Evolutionary conservation across 352 stramenopile genomes (phyloP), one percentile per base, ranked within the genome.

Genomic region (Phytophthora pini): DNA sequence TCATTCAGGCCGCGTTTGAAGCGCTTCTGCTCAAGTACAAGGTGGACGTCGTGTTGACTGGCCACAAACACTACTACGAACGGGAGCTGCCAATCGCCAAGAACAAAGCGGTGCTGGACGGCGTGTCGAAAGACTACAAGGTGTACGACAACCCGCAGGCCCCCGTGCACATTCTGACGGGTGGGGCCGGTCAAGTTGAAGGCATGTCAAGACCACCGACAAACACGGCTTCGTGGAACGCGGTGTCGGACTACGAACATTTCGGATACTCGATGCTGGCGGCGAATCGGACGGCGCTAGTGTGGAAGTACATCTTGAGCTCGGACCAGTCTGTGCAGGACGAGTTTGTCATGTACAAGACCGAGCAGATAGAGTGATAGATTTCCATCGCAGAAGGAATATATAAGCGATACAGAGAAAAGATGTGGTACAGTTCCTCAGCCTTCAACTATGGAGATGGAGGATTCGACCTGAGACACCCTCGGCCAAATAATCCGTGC

Each of bases 11-110:
- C 11, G 83, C 87, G 1, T 93, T 98, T 40, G 91, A 97, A 56
- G 74, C 71, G 20, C 72, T 97, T 10, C 82, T 98, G 24, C 67
- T 94, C 50, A 89, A 92, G 67, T 94, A 93, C 82, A 72, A 82
- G 20, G 90, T 98, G 8, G 89, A 97, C 43, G 63, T 97, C 3
- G 90, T 96, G 22, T 53, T 97, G 20, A 71, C 82, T 1, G 91
- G 91, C 7, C 92, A 97, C 64, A 66, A 93, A 26, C 92, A 98
- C 68, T 85, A 79, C 40, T 98, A 95, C 63, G 84, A 97, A 61
- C 79, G 89, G 3, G 74, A 91, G 4, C 66, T 88, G 1, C 88
- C 88, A 1, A 77, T 93, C 40, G 68, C 64, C 0, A 69, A 82
- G 11, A 74, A 62, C 56, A 65, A 74, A n/a, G 56, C 75, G 3